Conservation (phyloP, 139 green algal species). For the Pseudopediastrum boryanum region DNA sequence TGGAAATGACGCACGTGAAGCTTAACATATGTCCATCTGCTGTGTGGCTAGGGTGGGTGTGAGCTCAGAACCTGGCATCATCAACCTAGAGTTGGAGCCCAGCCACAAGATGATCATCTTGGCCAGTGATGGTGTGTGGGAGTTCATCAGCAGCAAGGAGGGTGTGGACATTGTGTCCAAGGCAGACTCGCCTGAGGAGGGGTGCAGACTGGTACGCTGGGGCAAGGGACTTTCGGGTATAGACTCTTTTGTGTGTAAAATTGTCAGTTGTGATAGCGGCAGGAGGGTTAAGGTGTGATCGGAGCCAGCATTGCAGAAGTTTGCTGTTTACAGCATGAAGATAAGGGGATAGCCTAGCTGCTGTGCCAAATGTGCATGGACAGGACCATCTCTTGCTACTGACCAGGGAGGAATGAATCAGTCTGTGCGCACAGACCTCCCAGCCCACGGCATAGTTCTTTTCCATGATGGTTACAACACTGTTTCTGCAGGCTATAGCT, state of each 20-base stretch:
- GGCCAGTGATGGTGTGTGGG: constrained; percentile 92
- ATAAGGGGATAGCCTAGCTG: too few species aligned
- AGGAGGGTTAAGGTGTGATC: too few species aligned
- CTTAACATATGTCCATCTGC: too few species aligned
- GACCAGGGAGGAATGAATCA: too few species aligned
- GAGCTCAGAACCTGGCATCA: constrained; percentile 75
- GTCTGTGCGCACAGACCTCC: too few species aligned
- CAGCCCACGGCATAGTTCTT: too few species aligned
- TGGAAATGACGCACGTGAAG: too few species aligned
- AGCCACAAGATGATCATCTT: constrained; percentile 86
- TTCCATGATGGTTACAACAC: too few species aligned
- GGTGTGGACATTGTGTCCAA: constrained; percentile 77
- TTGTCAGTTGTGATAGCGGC: not conserved
- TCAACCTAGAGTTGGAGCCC: constrained; percentile 60
- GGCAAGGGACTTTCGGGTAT: not conserved
- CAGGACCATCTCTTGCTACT: too few species aligned
- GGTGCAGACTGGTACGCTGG: constrained; percentile 59
- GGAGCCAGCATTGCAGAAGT: not conserved
- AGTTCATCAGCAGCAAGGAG: constrained; percentile 91
- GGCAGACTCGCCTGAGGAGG: constrained; percentile 62
- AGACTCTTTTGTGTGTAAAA: not conserved
- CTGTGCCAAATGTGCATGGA: too few species aligned
- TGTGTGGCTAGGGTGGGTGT: constrained; percentile 84
- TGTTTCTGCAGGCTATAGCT: too few species aligned
- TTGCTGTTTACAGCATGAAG: not conserved